A percentile compares a stretch with the other conserved stretches of the same genome.
Evolutionary conservation across 257 asterid genomes (phyloP).

Genomic region (Solanum piurae): DNA sequence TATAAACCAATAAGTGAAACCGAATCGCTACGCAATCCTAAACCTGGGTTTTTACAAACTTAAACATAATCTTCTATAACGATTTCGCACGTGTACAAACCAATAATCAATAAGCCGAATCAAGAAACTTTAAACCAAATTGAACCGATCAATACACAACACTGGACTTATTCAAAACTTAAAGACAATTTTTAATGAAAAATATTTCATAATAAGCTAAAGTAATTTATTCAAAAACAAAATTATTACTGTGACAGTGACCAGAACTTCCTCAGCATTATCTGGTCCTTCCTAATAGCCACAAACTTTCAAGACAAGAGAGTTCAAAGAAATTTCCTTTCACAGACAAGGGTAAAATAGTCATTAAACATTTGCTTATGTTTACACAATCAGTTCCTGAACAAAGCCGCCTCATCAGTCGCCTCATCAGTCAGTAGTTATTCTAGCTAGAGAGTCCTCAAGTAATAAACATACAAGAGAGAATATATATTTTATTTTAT

Average conservation of each 20-base stretch:
- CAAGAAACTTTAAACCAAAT: background rate
- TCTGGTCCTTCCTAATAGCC: background rate
- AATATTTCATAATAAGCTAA: background rate
- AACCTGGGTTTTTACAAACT: background rate
- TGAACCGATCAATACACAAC: background rate
- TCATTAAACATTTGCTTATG: background rate
- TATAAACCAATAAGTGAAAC: background rate
- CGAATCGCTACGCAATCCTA: background rate
- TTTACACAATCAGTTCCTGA: conserved; percentile 31
- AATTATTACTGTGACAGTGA: background rate
- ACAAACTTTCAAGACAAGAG: background rate
- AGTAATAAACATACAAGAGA: background rate
- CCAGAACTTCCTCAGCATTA: background rate
- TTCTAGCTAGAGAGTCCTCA: background rate
- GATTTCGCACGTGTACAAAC: background rate
- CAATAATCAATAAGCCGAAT: background rate
- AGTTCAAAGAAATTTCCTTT: background rate
- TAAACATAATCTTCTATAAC: too few relatives aligned
- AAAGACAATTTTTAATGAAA: background rate
- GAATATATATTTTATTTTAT: too few relatives aligned
- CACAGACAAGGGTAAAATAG: background rate
- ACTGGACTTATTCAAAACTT: background rate
- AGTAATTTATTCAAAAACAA: background rate
- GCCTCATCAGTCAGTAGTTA: conserved; percentile 39
- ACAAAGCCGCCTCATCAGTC: conserved; percentile 53